Base-by-base conservation (phyloP, 768 basidiomycete genomes). In the Tulasnella calospora region DNA sequence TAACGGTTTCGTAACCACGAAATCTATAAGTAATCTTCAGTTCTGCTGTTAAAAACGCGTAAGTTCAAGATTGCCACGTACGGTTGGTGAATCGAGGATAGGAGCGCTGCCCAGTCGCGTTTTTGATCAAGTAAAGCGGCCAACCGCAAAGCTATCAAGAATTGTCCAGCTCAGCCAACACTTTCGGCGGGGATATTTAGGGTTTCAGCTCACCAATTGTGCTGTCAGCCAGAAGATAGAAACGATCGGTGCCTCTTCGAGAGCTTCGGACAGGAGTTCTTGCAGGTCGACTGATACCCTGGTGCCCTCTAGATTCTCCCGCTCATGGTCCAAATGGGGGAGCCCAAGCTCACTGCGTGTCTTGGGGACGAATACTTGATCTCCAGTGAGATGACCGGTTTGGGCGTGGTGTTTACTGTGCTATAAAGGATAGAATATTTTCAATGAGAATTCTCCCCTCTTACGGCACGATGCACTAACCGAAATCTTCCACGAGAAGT, bases 401-500 rank as follows among this genome's bases (percentile, higher is more conserved):
- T 93, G 92, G 21, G 97, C 97, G 84, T 99, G 97, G 85, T 99
- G 97, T 84, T 95, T 94, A 33, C 89, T 94, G 83, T 98, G 97
- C 83, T 84, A 79, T 33, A 17, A 35, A 80, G 76, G 73, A 70
- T n/a, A n/a, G n/a, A n/a, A n/a, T n/a, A n/a, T n/a, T 57, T 10
- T 35, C 9, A 61, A 30, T 33, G 17, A 23, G 33, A 73, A 67
- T 23, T 13, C n/a, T 17, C 27, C 61, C 13, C 6, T 67, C 61
- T 2, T 1, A 2, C 17, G 35, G 27, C 27, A 61, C 27, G 10
- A 27, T 27, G 27, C 19, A 82, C 83, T 79, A 70, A 84, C 84
- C 6, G 91, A 91, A 83, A 98, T 94, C 80, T 95, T 89, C 97
- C 96, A 99, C 5, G 95, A 94, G 83, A 98, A 95, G 86, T 94